Base-by-base conservation (phyloP, 2,329 filamentous ascomycete species). In the Neofusicoccum umdonicola region DNA sequence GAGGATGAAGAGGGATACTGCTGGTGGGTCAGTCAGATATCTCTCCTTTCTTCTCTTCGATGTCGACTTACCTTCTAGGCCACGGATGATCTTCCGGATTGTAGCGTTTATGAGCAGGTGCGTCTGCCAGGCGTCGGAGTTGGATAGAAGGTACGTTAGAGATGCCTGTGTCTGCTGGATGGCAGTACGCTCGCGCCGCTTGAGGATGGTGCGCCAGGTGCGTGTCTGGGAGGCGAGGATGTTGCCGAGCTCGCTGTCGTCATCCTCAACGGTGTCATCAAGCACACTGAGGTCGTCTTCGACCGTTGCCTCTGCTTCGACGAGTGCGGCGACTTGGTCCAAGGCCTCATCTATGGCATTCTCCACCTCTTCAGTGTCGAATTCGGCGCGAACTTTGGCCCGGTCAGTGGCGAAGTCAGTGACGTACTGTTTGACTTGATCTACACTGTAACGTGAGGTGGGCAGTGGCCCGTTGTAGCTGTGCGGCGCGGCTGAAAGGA, bases 1-100 rank as follows among this genome's bases (percentile, higher is more conserved):
- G 44, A 50, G 57, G 57, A 48, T 50, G 57, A 50, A 48, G 57
- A 50, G 57, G 22, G 57, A 47, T 15, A 42, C 42, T 58, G n/a
- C 39, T 58, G 15, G 22, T 7, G 17, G 22, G 19, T 42, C n/a
- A 57, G 39, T 41, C 15, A 44, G 27, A 7, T 8, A 13, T 19
- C 44, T 44, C 19, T 19, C 15, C 17, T 27, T 48, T 12, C 13
- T 45, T 3, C 11, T 13, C 11, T 13, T 27, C 1, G 4, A 9
- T 44, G 19, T n/a, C n/a, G 19, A 39, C 57, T 37, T 50, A 31
- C 57, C 34, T 31, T 48, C 45, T 15, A 61, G 27, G 3, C 44
- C 44, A 3, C 45, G n/a, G 12, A 61, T 48, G 45, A 61, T 50
- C 8, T 50, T 47, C 17, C 57, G 27, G 44, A 61, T 61, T 13